Conservation (phyloP, 106 monocot species). For the Acorus calamus region DNA sequence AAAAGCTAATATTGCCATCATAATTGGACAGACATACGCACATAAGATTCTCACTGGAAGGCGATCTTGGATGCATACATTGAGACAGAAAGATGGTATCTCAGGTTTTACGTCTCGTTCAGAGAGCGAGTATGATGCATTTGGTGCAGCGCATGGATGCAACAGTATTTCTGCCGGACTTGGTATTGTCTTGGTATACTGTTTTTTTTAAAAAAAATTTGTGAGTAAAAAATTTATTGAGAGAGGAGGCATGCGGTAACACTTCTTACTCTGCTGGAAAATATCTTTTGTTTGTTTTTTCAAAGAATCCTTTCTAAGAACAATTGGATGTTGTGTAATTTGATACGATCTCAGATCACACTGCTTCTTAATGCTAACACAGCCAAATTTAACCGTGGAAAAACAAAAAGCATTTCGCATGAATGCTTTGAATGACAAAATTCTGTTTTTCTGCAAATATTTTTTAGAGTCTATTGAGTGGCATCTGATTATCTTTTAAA, state of each 20-base stretch:
- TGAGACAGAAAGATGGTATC: conserved; percentile 51
- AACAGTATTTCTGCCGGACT: conserved; percentile 76
- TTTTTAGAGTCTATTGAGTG: no score
- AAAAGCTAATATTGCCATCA: background rate
- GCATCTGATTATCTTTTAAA: no score
- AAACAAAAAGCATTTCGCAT: no score
- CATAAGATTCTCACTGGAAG: conserved; percentile 82
- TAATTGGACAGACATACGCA: conserved; percentile 48
- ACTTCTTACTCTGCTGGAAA: no score
- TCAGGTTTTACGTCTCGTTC: conserved; percentile 61
- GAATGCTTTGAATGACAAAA: no score
- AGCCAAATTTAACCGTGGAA: no score
- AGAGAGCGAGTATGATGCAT: conserved; percentile 74
- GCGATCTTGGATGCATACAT: conserved; percentile 44
- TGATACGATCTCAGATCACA: no score
- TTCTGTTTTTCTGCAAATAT: no score
- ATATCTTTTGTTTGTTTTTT: background rate
- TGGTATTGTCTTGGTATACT: conserved; percentile 17
- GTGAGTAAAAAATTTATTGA: no score
- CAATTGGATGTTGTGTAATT: no score
- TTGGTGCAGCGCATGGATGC: conserved; percentile 76
- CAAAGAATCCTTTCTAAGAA: background rate
- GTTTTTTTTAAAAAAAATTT: background rate
- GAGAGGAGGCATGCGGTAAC: no score
- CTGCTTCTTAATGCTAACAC: no score